These are phyloP conservation scores for Adansonia rubrostipa DNA, from an alignment of 441 rosid genomes.

Conservation along the genomic window DNA sequence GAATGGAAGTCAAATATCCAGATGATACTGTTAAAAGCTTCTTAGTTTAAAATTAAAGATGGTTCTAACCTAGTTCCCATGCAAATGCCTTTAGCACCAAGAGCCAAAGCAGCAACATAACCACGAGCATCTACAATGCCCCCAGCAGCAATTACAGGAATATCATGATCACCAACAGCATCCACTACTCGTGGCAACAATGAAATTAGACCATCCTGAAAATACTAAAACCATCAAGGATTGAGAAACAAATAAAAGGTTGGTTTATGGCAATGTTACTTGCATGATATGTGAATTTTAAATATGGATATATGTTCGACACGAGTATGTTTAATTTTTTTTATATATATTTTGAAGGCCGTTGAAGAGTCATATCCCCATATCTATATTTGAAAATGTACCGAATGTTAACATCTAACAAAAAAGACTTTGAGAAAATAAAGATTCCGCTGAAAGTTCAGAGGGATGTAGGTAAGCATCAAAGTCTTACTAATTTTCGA, in stretches of 20 bases:
- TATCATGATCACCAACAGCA: constrained; percentile 52
- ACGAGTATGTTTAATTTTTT: too few species aligned
- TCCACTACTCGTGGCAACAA: constrained; percentile 81
- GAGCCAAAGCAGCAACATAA: constrained; percentile 84
- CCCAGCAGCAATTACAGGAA: constrained; percentile 87
- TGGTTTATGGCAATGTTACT: too few species aligned
- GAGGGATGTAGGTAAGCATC: neutral
- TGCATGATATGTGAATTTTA: too few species aligned
- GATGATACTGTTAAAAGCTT: neutral
- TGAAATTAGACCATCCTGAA: constrained; percentile 68
- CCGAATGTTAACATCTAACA: too few species aligned
- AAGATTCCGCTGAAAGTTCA: too few species aligned
- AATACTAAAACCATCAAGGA: constrained; percentile 14
- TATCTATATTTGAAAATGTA: too few species aligned
- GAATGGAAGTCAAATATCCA: neutral
- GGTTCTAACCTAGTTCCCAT: constrained; percentile 76
- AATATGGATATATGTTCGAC: too few species aligned
- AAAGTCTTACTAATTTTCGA: neutral
- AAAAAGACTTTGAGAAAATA: too few species aligned
- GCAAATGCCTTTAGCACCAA: constrained; percentile 86
- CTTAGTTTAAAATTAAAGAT: neutral
- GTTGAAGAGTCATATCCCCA: too few species aligned
- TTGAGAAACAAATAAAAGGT: too few species aligned
- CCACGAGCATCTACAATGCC: constrained; percentile 83
- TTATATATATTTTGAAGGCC: too few species aligned